Evolutionary conservation across 2,329 filamentous ascomycete genomes (phyloP), one percentile per base, ranked within the genome.

Genomic region (Aspergillus felis): DNA sequence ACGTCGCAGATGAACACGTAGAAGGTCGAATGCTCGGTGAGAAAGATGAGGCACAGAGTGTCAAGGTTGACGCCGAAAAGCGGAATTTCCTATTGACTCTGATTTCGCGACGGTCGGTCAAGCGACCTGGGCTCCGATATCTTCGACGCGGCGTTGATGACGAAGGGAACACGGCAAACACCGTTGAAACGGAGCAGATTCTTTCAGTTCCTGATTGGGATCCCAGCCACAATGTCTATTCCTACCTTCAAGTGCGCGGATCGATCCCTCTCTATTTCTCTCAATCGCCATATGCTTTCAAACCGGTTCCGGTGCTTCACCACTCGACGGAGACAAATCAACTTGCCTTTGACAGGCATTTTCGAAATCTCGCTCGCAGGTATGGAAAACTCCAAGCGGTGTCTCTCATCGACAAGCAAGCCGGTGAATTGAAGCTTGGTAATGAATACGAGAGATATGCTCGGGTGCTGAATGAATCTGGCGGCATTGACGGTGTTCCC

Each of bases 221-320:
- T 20, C 70, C 81, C 0, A 76, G 81, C 12, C 72, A 76, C 12
- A 90, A 85, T 63, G 81, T 88, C 2, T 90, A 91, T 71, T 96
- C 92, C 0, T 95, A 96, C 66, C 78, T 95, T 3, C 94, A 99
- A 71, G 81, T 92, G 25, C 85, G 94, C 62, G 93, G 92, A 6
- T 97, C 92, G 24, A 96, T 97, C 61, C 94, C 94, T 0, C 76
- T 97, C 0, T 97, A 94, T 78, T 99, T 97, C 71, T 95, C 92
- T 0, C 94, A 99, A 68, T 91, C 90, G 0, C 92, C 93, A 0
- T 97, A 96, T 73, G 92, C 91, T 9, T 85, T 97, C 64, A 97
- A 96, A 69, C 94, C 94, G 0, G 82, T 89, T 10, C 92, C 93
- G 0, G 83, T 90, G 14, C 78, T 95, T 38, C 90, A 92, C 70